phyloP scores from a whole-genome alignment of 768 basidiomycete species.

The Kockovaella imperatae region DNA sequence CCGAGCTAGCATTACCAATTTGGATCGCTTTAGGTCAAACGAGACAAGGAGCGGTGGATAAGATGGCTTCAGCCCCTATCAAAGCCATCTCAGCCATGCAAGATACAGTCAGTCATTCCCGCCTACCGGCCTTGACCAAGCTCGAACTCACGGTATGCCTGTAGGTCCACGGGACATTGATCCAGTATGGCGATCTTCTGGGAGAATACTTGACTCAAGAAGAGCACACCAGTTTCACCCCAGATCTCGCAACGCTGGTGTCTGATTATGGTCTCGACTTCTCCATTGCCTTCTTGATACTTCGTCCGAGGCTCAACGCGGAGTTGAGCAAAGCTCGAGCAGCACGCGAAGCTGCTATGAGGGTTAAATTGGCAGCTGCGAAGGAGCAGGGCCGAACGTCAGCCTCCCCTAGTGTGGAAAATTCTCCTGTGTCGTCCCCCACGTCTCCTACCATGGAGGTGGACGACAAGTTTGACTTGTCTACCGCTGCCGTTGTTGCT shows the following conservation, averaged over 20 bases:
- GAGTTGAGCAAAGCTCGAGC: slow-evolving; percentile 16
- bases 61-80: slow-evolving; percentile 23
- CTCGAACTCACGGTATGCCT: too few species aligned
- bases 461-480: slow-evolving; percentile 8
- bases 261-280: slow-evolving; percentile 70
- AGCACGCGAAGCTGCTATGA: slow-evolving; percentile 17
- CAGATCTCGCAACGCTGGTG: slow-evolving; percentile 65
- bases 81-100: slow-evolving; percentile 64
- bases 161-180: slow-evolving; percentile 81
- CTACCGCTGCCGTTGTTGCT: background rate
- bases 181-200: slow-evolving; percentile 86
- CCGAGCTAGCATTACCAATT: slow-evolving; percentile 72
- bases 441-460: slow-evolving; percentile 2
- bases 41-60: slow-evolving; percentile 47
- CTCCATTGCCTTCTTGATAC: slow-evolving; percentile 87
- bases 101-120: slow-evolving; percentile 62
- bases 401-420: slow-evolving; percentile 14
- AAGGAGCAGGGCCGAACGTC: slow-evolving; percentile 7
- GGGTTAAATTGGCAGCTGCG: slow-evolving; percentile 16
- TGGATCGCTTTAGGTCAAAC: slow-evolving; percentile 88
- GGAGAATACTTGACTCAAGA: slow-evolving; percentile 62
- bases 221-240: slow-evolving; percentile 68
- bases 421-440: slow-evolving; percentile 6
- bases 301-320: slow-evolving; percentile 56
- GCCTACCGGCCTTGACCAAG: too few species aligned